Evolutionary conservation across 257 asterid species (phyloP).

Genomic region (Salvia hispanica): DNA sequence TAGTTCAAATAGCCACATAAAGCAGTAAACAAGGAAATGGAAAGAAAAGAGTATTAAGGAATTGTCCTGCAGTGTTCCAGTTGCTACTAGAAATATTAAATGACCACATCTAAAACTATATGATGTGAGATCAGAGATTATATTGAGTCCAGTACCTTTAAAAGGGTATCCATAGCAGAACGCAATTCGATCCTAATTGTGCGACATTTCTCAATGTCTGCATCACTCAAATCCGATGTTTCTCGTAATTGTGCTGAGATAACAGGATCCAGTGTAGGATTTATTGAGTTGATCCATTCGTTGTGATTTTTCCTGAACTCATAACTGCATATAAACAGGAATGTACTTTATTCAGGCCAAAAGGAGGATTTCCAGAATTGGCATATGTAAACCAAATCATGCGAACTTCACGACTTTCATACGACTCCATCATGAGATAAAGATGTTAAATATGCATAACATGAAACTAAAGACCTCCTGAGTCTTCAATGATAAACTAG

Average conservation of each 20-base stretch:
- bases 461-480: background rate
- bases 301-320: conserved; percentile 77
- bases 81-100: background rate
- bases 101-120: background rate
- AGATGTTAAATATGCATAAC: no score
- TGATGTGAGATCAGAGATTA: conserved; percentile 9
- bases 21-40: conserved; percentile 8
- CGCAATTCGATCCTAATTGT: conserved; percentile 75
- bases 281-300: conserved; percentile 76
- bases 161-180: conserved; percentile 66
- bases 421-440: background rate
- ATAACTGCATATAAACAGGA: conserved; percentile 51
- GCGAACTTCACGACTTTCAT: background rate
- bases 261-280: conserved; percentile 69
- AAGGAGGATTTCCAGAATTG: conserved; percentile 8
- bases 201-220: conserved; percentile 63
- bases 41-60: background rate
- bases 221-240: conserved; percentile 44
- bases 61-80: background rate
- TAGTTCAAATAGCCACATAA: background rate
- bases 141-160: conserved; percentile 56
- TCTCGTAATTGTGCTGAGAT: conserved; percentile 53
- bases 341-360: conserved; percentile 6
- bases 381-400: conserved; percentile 14
- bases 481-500: background rate